Evolutionary conservation across 257 asterid species (phyloP), one percentile per base, ranked within the genome.

Genomic region (Echium plantagineum): DNA sequence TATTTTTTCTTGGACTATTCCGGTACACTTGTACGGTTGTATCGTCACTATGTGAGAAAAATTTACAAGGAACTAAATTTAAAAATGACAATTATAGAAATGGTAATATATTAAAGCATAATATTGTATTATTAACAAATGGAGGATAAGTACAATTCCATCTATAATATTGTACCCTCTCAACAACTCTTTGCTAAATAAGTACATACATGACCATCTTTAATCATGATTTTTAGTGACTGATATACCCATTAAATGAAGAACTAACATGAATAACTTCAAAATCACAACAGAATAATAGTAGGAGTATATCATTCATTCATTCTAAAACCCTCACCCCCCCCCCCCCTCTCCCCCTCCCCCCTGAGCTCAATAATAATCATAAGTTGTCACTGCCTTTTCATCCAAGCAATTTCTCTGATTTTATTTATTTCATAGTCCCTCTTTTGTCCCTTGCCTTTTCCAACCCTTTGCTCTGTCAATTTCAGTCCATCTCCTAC

Each of bases 401-500:
- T 78, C 82, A 83, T 85, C 81, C 84, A 87, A 87, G 96, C 89
- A 90, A 81, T 75, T 32, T 66, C 62, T 64, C 60, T 70, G 64
- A 47, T 47, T 52, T 61, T 54, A 72, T 76, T 54, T 67, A 75
- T 81, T 85, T 78, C 66, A n/a, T 80, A 85, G 79, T 77, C 83
- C 84, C 87, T 84, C 85, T 63, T 86, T 85, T 90, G 94, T 90
- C 95, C 90, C 96, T 85, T 78, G 82, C 87, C 74, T 82, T 85
- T 83, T 81, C 72, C 78, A 76, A 72, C 52, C 75, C 60, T 47
- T 66, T 61, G 73, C 79, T 79, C 91, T 90, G 96, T 90, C 96
- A 74, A 78, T 85, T 83, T 90, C 97, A 83, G 84, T 90, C 96
- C 94, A 83, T 90, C 96, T 87, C 96, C 79, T 79, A 78, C 89